Conservation (phyloP, 768 basidiomycete species). For the Suillus occidentalis region DNA sequence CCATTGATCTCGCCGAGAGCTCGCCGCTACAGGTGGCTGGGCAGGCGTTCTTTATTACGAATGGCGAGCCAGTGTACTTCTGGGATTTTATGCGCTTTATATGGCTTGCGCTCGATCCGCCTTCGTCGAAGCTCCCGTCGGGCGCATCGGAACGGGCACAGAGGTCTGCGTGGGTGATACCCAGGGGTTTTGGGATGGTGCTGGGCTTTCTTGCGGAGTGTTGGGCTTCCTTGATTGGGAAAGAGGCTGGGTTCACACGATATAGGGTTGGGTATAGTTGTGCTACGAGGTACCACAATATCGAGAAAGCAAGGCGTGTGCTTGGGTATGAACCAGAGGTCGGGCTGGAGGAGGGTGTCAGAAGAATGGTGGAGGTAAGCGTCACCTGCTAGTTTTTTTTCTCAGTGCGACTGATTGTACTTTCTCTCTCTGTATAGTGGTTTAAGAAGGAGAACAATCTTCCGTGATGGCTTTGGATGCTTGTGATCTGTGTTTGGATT, state of each 20-base stretch:
- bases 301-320: conserved; percentile 88
- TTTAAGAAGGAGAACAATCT: conserved; percentile 33
- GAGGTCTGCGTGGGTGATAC: conserved; percentile 47
- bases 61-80: conserved; percentile 94
- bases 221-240: conserved; percentile 70
- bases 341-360: conserved; percentile 85
- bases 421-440: conserved; percentile 18
- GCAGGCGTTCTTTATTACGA: conserved; percentile 94
- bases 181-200: conserved; percentile 63
- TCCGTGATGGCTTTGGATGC: conserved; percentile 7
- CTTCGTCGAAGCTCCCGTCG: conserved; percentile 29
- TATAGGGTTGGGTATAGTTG: conserved; percentile 83
- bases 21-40: conserved; percentile 83
- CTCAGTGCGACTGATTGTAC: neutral
- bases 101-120: conserved; percentile 69
- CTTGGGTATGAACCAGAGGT: conserved; percentile 93
- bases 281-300: conserved; percentile 85
- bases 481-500: neutral
- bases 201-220: conserved; percentile 75
- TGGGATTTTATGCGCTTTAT: conserved; percentile 88
- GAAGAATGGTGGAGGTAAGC: conserved; percentile 72
- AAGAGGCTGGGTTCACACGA: conserved; percentile 81
- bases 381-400: neutral
- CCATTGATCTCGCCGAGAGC: conserved; percentile 49
- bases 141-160: conserved; percentile 47